A percentile compares a stretch with the other conserved stretches of the same genome.
Conservation (phyloP, 176 grass and related monocot species). For the Cenchrus purpureus region DNA sequence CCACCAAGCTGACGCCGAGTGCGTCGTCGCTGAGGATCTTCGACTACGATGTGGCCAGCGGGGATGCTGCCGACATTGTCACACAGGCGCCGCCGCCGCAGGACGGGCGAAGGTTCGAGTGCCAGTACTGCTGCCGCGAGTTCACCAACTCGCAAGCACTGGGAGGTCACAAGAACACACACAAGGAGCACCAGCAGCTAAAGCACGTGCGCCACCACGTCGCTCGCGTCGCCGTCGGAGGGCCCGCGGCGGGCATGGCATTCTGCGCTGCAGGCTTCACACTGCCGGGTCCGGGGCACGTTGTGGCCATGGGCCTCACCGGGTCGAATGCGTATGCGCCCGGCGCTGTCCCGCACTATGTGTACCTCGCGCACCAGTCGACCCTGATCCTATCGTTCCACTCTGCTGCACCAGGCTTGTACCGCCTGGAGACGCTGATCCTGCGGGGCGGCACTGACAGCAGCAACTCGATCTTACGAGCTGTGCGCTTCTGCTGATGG, state of each 20-base stretch:
- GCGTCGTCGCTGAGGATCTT: constrained; percentile 36
- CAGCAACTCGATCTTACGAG: constrained; percentile 6
- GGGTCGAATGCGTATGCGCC: constrained; percentile 33
- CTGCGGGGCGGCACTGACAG: neutral
- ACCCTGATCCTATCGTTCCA: constrained; percentile 38
- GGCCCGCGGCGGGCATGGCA: neutral
- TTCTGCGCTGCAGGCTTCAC: constrained; percentile 33
- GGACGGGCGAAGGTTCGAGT: constrained; percentile 82
- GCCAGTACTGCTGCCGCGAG: constrained; percentile 99
- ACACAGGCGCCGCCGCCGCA: neutral
- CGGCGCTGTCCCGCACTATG: constrained; percentile 29
- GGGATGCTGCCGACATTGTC: neutral
- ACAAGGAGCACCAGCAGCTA: constrained; percentile 30
- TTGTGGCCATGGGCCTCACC: constrained; percentile 28
- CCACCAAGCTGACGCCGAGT: constrained; percentile 32
- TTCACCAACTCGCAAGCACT: constrained; percentile 90
- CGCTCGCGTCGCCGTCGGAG: too few relatives aligned
- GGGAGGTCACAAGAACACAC: constrained; percentile 73
- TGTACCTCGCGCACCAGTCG: constrained; percentile 66
- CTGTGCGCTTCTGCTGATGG: constrained; percentile 12
- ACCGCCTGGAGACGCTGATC: constrained; percentile 4
- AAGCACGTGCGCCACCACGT: too few relatives aligned
- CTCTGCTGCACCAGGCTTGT: constrained; percentile 23
- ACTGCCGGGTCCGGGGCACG: constrained; percentile 26
- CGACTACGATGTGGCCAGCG: constrained; percentile 40